A percentile compares a stretch with the other conserved stretches of the same genome.
These are phyloP conservation scores for Alisma plantagoaquatica DNA, from an alignment of 106 monocot species.

Conservation along the genomic window DNA sequence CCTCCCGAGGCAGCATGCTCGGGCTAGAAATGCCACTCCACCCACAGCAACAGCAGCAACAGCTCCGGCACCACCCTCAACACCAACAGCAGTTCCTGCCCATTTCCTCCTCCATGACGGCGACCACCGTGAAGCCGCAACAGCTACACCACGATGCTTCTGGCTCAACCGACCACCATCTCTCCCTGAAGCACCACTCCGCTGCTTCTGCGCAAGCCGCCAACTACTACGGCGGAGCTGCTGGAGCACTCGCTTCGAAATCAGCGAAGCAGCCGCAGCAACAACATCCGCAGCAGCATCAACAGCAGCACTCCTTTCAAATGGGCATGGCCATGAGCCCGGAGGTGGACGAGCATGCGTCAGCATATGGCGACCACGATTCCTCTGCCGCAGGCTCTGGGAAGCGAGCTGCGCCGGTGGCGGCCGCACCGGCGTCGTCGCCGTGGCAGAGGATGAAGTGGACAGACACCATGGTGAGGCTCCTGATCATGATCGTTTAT, in stretches of 20 bases:
- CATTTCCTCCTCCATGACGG: constrained; percentile 7
- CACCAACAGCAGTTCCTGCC: constrained; percentile 12
- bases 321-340: too few relatives aligned
- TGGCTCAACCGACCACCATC: too few relatives aligned
- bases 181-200: too few relatives aligned
- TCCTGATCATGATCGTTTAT: constrained; percentile 75
- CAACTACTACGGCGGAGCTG: neutral
- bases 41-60: constrained; percentile 13
- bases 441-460: constrained; percentile 96
- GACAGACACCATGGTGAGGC: constrained; percentile 84
- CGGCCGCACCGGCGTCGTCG: constrained; percentile 14
- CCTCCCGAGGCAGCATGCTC: too few relatives aligned
- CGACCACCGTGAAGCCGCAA: neutral
- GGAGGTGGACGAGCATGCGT: constrained; percentile 13
- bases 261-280: constrained; percentile 15
- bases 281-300: too few relatives aligned
- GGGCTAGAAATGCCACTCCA: constrained; percentile 35
- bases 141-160: too few relatives aligned
- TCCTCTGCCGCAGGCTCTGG: neutral
- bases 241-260: neutral
- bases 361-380: constrained; percentile 13
- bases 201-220: too few relatives aligned
- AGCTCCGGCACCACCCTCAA: constrained; percentile 5
- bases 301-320: too few relatives aligned
- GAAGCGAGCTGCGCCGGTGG: neutral